Conservation (phyloP, 2,329 filamentous ascomycete species). For the Curvularia lunata region DNA sequence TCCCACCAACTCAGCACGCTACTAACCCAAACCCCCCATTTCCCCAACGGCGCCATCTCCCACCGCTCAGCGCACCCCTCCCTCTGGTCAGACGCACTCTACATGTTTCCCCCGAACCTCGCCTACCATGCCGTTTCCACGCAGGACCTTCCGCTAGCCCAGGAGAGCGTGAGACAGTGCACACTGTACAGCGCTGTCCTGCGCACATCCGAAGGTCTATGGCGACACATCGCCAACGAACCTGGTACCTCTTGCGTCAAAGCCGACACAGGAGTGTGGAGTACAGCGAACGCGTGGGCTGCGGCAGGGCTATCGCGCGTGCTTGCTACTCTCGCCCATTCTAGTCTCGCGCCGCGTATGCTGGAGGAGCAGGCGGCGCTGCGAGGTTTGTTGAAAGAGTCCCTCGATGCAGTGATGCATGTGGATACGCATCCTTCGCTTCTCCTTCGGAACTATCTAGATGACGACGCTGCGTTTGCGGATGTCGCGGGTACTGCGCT, state of each 20-base stretch:
- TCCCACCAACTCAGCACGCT: conserved; percentile 52
- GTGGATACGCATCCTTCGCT: conserved; percentile 46
- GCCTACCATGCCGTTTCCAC: conserved; percentile 55
- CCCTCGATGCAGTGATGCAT: conserved; percentile 47
- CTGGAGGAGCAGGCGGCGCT: conserved; percentile 33
- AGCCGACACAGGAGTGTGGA: conserved; percentile 51
- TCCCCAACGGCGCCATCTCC: conserved; percentile 56
- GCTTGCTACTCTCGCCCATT: conserved; percentile 51
- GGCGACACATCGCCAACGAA: conserved; percentile 56
- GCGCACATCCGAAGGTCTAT: conserved; percentile 41
- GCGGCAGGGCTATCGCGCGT: conserved; percentile 57
- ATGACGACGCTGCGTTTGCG: conserved; percentile 54
- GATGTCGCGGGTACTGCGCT: conserved; percentile 59
- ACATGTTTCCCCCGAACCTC: conserved; percentile 59
- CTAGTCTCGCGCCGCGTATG: conserved; percentile 22
- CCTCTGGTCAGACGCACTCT: conserved; percentile 58
- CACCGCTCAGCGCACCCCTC: conserved; percentile 54
- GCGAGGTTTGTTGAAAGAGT: conserved; percentile 44
- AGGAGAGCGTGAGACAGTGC: conserved; percentile 52
- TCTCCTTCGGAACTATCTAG: conserved; percentile 57
- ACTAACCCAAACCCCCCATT: conserved; percentile 50
- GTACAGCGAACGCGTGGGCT: conserved; percentile 58
- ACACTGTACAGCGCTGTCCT: conserved; percentile 53
- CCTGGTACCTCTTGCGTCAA: conserved; percentile 10
- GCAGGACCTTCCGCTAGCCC: conserved; percentile 44